Evolutionary conservation across 306 rosid genomes (phyloP), one percentile per base, ranked within the genome.

Genomic region (Rubus idaeus): DNA sequence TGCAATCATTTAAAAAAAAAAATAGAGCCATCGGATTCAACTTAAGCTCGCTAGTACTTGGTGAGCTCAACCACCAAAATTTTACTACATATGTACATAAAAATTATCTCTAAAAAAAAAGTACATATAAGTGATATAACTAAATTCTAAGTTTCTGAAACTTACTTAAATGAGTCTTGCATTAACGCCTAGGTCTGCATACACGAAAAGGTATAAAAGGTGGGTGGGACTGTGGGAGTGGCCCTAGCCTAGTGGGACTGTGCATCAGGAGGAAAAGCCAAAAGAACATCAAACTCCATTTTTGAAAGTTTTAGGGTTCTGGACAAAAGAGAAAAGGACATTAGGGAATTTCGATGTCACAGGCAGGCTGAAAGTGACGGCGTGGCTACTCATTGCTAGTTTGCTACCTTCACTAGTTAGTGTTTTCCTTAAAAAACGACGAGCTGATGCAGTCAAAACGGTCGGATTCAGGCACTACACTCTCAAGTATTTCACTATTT

Each of bases 381-480:
- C 52, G 47, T 40, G 50, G 75, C 71, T 41, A 35, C 42, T 30
- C 35, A 58, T 50, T 23, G 26, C n/a, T n/a, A 23, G 26, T 23
- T 23, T 6, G 26, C 30, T 46, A 44, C 77, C 57, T 44, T 30
- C 57, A 26, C 46, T 1, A 39, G 77, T 60, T 68, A 42, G n/a
- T 16, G 37, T 45, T 20, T 60, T 52, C 77, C 41, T 56, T 70
- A 5, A 47, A 44, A 71, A 82, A 78, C 40, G 79, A 82, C 68
- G 52, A 74, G 18, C 12, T 64, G 8, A 23, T 51, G 74, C 17
- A 35, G 63, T 82, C 56, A 60, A 69, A 62, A 46, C 23, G 0
- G 70, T 78, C 79, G 42, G 55, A 20, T 6, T 68, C 47, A 42
- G 70, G 10, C 23, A 3, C 26, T 23, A 23, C 26, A 23, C 46